Evolutionary conservation across 192 early-diverging fungal species (phyloP).

Genomic region (Phycomyces blakesleeanus): DNA sequence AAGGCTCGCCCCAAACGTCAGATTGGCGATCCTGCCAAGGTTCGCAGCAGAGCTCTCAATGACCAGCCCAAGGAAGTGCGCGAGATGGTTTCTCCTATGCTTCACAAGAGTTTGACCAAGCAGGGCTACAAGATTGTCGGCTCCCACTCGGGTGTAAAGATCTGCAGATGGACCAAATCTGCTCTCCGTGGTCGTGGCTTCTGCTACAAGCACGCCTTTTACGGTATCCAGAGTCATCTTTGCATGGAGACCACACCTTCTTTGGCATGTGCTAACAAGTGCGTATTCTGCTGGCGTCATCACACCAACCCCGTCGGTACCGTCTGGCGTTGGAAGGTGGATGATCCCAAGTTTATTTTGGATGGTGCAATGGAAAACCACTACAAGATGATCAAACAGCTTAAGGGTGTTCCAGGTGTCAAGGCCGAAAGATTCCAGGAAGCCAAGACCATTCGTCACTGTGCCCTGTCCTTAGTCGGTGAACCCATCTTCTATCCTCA

Average conservation of each 20-base stretch:
- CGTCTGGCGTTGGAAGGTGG: constrained; percentile 67
- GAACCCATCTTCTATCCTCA: constrained; percentile 66
- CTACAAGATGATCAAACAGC: constrained; percentile 70
- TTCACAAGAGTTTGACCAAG: constrained; percentile 64
- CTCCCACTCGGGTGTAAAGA: constrained; percentile 68
- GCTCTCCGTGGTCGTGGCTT: constrained; percentile 66
- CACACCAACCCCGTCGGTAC: constrained; percentile 73
- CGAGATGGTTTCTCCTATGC: constrained; percentile 71
- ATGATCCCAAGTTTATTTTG: constrained; percentile 61
- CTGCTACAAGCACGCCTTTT: constrained; percentile 77
- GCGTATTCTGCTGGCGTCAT: constrained; percentile 68
- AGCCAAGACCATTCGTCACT: constrained; percentile 59
- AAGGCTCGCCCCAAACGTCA: constrained; percentile 36
- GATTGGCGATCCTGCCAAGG: constrained; percentile 27
- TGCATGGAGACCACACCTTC: constrained; percentile 79
- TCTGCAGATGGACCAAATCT: constrained; percentile 78
- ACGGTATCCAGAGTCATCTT: constrained; percentile 68
- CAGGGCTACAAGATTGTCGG: constrained; percentile 75
- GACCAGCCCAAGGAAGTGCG: constrained; percentile 38
- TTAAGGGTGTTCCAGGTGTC: constrained; percentile 74
- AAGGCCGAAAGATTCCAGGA: constrained; percentile 71
- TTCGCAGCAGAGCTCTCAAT: constrained; percentile 29
- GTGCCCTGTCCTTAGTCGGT: constrained; percentile 70
- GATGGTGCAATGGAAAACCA: constrained; percentile 68
- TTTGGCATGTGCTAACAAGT: constrained; percentile 75